Evolutionary conservation across 2,329 filamentous ascomycete species (phyloP), one percentile per base, ranked within the genome.

Genomic region (Coniella lustricola): DNA sequence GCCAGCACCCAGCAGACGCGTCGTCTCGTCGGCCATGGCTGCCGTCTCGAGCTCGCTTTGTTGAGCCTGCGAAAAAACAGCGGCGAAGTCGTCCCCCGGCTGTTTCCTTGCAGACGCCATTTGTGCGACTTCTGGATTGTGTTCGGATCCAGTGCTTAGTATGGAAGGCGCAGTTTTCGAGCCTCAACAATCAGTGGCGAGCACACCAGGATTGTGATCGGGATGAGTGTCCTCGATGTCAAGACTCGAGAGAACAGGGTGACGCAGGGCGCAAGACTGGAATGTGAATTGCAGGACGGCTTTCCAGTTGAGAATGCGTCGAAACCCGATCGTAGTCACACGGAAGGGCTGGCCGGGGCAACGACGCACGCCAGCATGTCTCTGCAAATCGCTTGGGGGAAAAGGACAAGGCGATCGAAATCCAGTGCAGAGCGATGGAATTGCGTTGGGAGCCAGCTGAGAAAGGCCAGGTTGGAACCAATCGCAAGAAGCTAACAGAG

Each of bases 1-100:
- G 53, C 58, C 59, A 32, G 60, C 55, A 50, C 62, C 58, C 51
- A 76, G 59, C 46, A 77, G 57, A 43, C 62, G 60, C 22, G 66
- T 66, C 31, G 63, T 63, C 54, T 74, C 71, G 25, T 57, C 52
- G 2, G 44, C 36, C n/a, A 33, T 37, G 25, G n/a, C 9, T 18
- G 21, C 16, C 12, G 22, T 49, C 22, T 52, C 46, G 8, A 40
- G 38, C 40, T 42, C 40, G 37, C 41, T 43, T 29, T 43, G 48
- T 40, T 14, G 44, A 22, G 48, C 20, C 8, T 35, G 44, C 3
- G 50, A 50, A 39, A 50, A 45, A 16, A 10, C 5, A 29, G 25
- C 5, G 25, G 25, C 10, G 25, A 29, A 10, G 25, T 10, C 10
- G 25, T 29, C 25, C 25, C 10, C 25, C 50, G 44, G 18, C 18